Base-by-base conservation (phyloP, 176 grass and related monocot species). In the Cenchrus americanus region DNA sequence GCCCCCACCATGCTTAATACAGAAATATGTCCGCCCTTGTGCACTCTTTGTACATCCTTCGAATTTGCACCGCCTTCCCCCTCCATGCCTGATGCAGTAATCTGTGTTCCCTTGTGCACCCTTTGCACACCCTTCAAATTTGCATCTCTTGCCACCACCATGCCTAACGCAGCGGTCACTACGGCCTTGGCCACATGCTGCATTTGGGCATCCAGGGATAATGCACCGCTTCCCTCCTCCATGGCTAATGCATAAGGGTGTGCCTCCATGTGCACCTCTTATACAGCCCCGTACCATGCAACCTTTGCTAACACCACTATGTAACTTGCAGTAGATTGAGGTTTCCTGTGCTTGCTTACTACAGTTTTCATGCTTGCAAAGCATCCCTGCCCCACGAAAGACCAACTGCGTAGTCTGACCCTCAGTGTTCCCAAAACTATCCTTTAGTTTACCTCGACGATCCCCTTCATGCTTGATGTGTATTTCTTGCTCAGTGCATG, bases 1-100 rank as follows among this genome's bases (percentile, higher is more conserved):
- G 72, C 88, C 88, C 8, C 88, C 88, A 26, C 88, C 88, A 78
- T 90, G 88, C 66, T 52, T 82, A 21, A 86, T 90, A 32, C 88
- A 90, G 83, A 82, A 61, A 73, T 90, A 73, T 65, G 88, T 73
- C 12, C 79, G 83, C 8, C 88, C 88, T 47, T 90, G 88, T 52
- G 88, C 88, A 43, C 88, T 82, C 72, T 90, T 90, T 46, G 72
- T 85, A 32, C 88, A 90, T 82, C 64, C 88, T 78, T 90, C 83
- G 3, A 43, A 64, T 77, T 82, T 90, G 83, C 88, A 90, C 23
- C 88, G 83, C 66, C 83, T 86, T 49, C 88, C 88, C 58, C 88
- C 88, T 32, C 88, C 88, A 51, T 90, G 88, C 24, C 57, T 81
- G 66, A 90, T 86, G 73, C 88, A 90, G 66, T 86, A 82, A 53